Conservation (phyloP, 495 filamentous ascomycete species). For the Saxophila tyrrhenica region DNA sequence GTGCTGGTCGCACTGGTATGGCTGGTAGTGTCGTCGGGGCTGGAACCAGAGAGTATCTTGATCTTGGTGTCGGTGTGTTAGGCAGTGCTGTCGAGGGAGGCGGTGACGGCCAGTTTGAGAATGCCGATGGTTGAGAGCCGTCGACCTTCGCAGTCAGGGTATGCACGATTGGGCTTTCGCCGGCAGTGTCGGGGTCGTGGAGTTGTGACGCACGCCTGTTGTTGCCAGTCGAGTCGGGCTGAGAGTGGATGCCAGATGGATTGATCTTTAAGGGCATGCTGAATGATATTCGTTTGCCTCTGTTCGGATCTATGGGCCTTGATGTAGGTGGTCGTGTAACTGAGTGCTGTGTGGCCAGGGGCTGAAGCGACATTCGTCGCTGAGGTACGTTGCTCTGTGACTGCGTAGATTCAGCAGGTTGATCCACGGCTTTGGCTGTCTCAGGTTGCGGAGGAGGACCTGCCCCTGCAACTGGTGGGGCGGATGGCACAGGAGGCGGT, state of each 20-base stretch:
- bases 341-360: not conserved
- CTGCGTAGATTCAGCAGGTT: not conserved
- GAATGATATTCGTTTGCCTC: constrained; percentile 8
- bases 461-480: not conserved
- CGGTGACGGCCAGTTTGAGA: not conserved
- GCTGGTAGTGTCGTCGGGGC: constrained; percentile 1
- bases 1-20: constrained; percentile 4
- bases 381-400: not conserved
- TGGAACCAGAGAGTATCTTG: constrained; percentile 3
- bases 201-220: constrained; percentile 4
- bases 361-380: not conserved
- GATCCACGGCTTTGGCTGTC: not conserved
- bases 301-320: not conserved
- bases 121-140: not conserved
- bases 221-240: not conserved
- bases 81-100: not conserved
- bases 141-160: not conserved
- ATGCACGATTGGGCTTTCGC: not conserved
- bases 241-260: constrained; percentile 10
- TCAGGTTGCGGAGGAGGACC: not conserved
- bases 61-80: not conserved
- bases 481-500: not conserved
- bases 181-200: constrained; percentile 1
- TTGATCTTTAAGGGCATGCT: constrained; percentile 16
- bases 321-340: not conserved